Evolutionary conservation across 257 asterid species (phyloP).

Genomic region (Fraxinus pennsylvanica): DNA sequence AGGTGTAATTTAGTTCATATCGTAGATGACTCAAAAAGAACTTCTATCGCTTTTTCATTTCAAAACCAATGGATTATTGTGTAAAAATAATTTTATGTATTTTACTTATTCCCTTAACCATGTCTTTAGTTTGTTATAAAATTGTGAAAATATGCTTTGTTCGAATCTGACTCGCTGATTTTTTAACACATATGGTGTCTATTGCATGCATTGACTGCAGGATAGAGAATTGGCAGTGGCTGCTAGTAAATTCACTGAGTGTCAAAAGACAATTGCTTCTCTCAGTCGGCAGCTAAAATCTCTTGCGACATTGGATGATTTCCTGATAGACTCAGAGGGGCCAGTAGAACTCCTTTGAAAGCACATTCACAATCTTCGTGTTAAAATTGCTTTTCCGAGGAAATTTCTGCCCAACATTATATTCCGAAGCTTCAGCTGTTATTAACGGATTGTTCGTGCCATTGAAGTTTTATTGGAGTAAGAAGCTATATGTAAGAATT

Average conservation of each 20-base stretch:
- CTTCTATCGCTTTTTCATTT: too few species aligned
- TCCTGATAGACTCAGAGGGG: conserved; percentile 31
- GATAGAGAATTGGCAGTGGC: conserved; percentile 47
- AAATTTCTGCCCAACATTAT: background rate
- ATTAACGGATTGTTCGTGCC: background rate
- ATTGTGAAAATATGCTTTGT: too few species aligned
- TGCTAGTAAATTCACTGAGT: conserved; percentile 47
- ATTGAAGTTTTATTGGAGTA: background rate
- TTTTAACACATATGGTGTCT: background rate
- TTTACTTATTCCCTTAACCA: too few species aligned
- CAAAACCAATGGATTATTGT: too few species aligned
- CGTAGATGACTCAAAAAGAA: too few species aligned
- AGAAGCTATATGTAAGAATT: background rate
- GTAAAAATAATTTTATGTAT: too few species aligned
- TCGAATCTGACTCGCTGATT: too few species aligned
- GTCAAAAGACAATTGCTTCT: conserved; percentile 56
- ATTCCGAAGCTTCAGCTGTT: conserved; percentile 9
- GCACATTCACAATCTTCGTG: background rate
- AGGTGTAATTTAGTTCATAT: too few species aligned
- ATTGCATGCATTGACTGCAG: conserved; percentile 25
- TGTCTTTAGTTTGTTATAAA: too few species aligned
- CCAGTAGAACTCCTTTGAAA: background rate
- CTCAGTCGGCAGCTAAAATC: conserved; percentile 42
- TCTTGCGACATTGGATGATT: conserved; percentile 43
- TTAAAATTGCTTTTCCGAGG: background rate